phyloP scores from a whole-genome alignment of 2,329 filamentous ascomycete genomes.

The Alternaria metachromatica region DNA sequence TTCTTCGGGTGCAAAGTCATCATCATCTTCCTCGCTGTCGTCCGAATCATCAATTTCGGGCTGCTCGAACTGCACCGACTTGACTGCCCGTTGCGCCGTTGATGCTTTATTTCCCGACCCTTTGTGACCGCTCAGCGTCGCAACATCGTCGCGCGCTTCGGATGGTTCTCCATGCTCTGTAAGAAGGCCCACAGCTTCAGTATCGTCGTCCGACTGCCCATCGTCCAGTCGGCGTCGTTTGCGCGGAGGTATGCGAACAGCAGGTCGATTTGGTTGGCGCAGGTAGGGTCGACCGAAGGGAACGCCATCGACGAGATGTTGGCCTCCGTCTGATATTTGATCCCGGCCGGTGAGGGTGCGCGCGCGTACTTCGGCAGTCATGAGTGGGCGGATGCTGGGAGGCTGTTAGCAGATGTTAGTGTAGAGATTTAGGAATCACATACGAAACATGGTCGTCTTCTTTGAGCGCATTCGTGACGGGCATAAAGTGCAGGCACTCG shows the following conservation, averaged over 20 bases:
- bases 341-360: constrained; percentile 77
- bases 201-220: constrained; percentile 32
- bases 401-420: constrained; percentile 2
- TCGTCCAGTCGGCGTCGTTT: constrained; percentile 63
- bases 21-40: constrained; percentile 28
- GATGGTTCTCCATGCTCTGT: constrained; percentile 12
- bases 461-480: constrained; percentile 72
- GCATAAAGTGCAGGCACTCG: constrained; percentile 87
- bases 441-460: constrained; percentile 86
- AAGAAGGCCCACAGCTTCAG: constrained; percentile 18
- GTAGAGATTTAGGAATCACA: constrained; percentile 39
- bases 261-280: constrained; percentile 66
- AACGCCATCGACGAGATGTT: constrained; percentile 83
- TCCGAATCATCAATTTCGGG: constrained; percentile 15
- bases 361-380: constrained; percentile 74
- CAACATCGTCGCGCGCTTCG: background rate
- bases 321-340: constrained; percentile 81
- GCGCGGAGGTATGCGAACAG: constrained; percentile 73
- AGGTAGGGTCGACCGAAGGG: constrained; percentile 80
- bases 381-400: constrained; percentile 76
- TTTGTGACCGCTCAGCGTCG: background rate
- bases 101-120: background rate
- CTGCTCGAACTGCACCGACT: constrained; percentile 34
- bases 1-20: constrained; percentile 36
- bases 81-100: constrained; percentile 4